Base-by-base conservation (phyloP, 768 basidiomycete genomes). In the Trametes cingulata region DNA sequence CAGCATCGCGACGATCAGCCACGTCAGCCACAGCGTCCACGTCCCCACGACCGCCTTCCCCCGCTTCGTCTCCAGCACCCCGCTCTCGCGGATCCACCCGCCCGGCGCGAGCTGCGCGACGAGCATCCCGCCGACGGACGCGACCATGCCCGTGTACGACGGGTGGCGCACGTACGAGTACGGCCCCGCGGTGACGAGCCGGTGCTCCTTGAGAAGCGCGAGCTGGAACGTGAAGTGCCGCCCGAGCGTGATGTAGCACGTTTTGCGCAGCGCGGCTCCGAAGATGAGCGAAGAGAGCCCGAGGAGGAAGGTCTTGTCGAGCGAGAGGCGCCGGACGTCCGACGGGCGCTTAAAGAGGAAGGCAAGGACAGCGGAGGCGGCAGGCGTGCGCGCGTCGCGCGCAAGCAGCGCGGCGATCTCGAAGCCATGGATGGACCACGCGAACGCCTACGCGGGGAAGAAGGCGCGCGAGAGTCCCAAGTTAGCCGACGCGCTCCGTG, bases 141-240 rank as follows among this genome's bases (percentile, higher is more conserved):
- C 9, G 1, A 53, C 7, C 20, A 20, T 37, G 13, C 33, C 66
- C 3, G 64, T 57, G 37, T 67, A 67, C 22, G 46, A 33, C n/a
- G 61, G 66, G 56, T 67, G 64, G 15, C 66, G 66, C 20, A 65
- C 61, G 37, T 51, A 29, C 1, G 47, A 39, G 64, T 67, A 67
- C 13, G 61, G 61, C 3, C 64, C 64, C n/a, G 22, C 40, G 0
- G 57, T 65, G 41, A 67, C 42, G 25, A 67, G 51, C 35, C 53
- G 56, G 55, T 67, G 66, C 22, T 60, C 41, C 0, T 37, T 40
- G 8, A 45, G 45, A 20, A 63, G 40, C 22, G 61, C 46, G 40
- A 65, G 56, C 17, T 60, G 43, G 54, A 59, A 63, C 14, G 66
- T 67, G 49, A 65, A 67, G 39, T 53, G 35, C 10, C 5, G 14